Evolutionary conservation across 169 alveolate species (phyloP), one percentile per base, ranked within the genome.

Genomic region (Ichthyophthirius multifiliis): DNA sequence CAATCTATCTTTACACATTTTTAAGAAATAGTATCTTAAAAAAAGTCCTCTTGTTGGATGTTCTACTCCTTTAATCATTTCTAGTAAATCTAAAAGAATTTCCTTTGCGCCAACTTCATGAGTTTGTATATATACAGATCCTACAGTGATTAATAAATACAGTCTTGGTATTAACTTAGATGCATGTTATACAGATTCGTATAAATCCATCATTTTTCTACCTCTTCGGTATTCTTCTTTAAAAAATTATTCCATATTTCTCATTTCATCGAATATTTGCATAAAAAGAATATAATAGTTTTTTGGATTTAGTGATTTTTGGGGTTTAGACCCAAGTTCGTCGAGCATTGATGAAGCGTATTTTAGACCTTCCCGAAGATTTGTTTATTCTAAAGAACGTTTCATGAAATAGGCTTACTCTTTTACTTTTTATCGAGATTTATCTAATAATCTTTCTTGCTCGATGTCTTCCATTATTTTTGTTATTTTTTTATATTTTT

Each of bases 11-110:
- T 97, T 98, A 82, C 98, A 96, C 85, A 97, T 91, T 83, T 98
- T 98, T 65, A 97, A 90, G 23, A 98, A 84, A 84, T 95, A 98
- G 86, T 97, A 97, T 75, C 99, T 87, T 55, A 97, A 90, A 85
- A 98, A 98, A 41, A 98, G 89, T 16, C 99, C 99, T 81, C 99
- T 92, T 76, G 96, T 92, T 4, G 99, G 99, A 67, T 97, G 98
- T 83, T 98, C 97, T 18, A 98, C 98, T 5, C 99, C 99, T 85
- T 96, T 95, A 76, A 98, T 96, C 88, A 97, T 90, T 75, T 97
- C 99, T 2, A 98, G 93, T 80, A 98, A 89, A 83, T 98, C 99
- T 55, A 85, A 85, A 37, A 98, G 90, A 20, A 97, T 96, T 23
- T 94, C 98, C 82, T 95, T 96, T 9, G 99, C 97, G 43, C 82